Conservation (phyloP, 768 basidiomycete genomes). For the Dendrothele bispora region DNA sequence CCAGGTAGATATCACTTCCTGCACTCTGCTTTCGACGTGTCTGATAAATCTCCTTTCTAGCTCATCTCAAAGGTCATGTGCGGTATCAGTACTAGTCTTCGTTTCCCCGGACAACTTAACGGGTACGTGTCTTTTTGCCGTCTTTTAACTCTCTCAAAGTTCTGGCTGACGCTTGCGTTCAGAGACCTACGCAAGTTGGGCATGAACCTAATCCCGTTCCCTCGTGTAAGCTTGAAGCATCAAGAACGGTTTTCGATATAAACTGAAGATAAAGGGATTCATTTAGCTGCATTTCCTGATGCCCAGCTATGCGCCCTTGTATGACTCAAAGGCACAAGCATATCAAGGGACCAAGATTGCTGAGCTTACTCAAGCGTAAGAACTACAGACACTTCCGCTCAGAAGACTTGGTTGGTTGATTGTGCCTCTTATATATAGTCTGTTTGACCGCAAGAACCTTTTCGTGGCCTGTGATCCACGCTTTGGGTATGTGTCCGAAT, state of each 20-base stretch:
- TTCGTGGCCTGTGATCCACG: slow-evolving; percentile 84
- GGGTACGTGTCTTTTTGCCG: slow-evolving; percentile 46
- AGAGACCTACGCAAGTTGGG: slow-evolving; percentile 88
- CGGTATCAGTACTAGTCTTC: slow-evolving; percentile 87
- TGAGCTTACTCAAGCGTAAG: slow-evolving; percentile 77
- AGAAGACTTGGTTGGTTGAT: neutral
- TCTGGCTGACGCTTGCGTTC: neutral
- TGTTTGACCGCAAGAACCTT: slow-evolving; percentile 80
- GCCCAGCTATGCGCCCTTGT: slow-evolving; percentile 92
- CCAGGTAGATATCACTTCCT: slow-evolving; percentile 37
- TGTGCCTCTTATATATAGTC: slow-evolving; percentile 33
- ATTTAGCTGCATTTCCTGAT: slow-evolving; percentile 91
- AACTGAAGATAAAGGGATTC: too few species aligned
- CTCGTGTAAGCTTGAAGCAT: slow-evolving; percentile 61
- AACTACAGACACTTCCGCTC: neutral
- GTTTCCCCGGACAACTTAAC: slow-evolving; percentile 93
- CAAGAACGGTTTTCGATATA: too few species aligned
- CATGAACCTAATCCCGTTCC: slow-evolving; percentile 96
- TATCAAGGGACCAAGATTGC: slow-evolving; percentile 62
- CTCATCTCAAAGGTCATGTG: slow-evolving; percentile 91
- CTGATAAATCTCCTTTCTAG: slow-evolving; percentile 25
- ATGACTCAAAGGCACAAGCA: slow-evolving; percentile 58
- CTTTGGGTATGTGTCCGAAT: slow-evolving; percentile 52
- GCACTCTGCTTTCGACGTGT: neutral
- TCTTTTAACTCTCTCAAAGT: neutral